phyloP scores from a whole-genome alignment of 208 protist genomes.

The Leishmania arabica region DNA sequence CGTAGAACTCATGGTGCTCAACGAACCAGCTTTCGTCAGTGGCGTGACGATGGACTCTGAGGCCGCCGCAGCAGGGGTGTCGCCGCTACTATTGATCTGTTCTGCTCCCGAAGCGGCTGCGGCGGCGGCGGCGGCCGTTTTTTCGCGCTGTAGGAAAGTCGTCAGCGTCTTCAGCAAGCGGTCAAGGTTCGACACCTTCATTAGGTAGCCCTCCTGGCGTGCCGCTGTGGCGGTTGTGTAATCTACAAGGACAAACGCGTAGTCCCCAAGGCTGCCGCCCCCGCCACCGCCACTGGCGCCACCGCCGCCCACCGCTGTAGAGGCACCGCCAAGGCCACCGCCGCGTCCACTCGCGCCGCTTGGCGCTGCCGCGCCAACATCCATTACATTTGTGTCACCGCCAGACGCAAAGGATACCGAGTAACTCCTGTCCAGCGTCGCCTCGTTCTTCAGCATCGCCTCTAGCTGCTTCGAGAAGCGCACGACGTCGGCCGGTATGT shows the following conservation, averaged over 20 bases:
- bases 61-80: background rate
- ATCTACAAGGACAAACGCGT: conserved; percentile 30
- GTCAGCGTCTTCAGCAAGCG: conserved; percentile 28
- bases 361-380: background rate
- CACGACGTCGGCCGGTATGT: conserved; percentile 25
- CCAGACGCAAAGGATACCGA: conserved; percentile 9
- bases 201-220: conserved; percentile 31
- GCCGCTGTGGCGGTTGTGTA: conserved; percentile 5
- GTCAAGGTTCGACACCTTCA: conserved; percentile 26
- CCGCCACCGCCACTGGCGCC: background rate
- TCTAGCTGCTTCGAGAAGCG: conserved; percentile 37
- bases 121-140: background rate
- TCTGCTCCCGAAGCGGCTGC: background rate
- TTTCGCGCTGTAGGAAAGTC: conserved; percentile 10
- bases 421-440: conserved; percentile 9
- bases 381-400: background rate
- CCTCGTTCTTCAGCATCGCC: conserved; percentile 34
- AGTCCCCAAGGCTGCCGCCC: background rate
- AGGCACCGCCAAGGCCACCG: background rate
- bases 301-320: background rate
- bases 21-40: background rate
- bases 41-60: background rate
- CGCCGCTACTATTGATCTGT: background rate
- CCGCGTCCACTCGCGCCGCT: background rate
- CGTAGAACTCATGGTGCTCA: background rate